Percentiles rank a stretch among this genome's conserved stretches.
Evolutionary conservation across 768 basidiomycete species (phyloP).

Genomic region (Boletus subcaerulescens): DNA sequence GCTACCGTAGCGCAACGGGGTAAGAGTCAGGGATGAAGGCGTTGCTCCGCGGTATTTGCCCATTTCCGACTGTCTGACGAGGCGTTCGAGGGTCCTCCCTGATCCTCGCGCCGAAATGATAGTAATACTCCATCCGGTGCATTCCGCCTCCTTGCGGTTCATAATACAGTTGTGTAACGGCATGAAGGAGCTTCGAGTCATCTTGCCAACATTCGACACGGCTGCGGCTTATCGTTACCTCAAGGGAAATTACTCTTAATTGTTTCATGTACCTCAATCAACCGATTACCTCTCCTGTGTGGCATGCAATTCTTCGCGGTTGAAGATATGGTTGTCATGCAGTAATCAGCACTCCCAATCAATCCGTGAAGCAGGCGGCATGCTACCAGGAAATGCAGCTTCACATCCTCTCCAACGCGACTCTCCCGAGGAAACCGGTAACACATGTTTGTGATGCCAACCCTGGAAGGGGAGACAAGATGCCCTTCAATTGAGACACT

Average conservation of each 20-base stretch:
- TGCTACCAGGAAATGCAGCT: not conserved
- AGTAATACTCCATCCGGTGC: not conserved
- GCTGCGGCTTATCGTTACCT: constrained; percentile 2
- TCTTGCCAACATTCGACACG: not conserved
- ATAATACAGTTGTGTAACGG: constrained; percentile 4
- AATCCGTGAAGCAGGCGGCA: not conserved
- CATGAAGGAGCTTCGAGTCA: not conserved
- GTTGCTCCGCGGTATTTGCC: constrained; percentile 15
- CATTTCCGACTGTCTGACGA: not conserved
- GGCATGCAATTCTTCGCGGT: not conserved
- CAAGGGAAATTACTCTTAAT: constrained; percentile 3
- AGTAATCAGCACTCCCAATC: not conserved
- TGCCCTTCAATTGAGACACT: not conserved
- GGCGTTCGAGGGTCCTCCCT: constrained; percentile 8
- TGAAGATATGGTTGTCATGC: not conserved
- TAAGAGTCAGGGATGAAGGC: not conserved
- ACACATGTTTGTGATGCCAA: not conserved
- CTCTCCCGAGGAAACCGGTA: not conserved
- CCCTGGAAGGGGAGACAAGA: not conserved
- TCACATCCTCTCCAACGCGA: not conserved
- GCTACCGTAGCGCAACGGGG: not conserved
- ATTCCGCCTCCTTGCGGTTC: not conserved
- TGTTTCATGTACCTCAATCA: constrained; percentile 6
- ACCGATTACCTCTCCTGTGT: not conserved
- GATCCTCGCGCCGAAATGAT: constrained; percentile 16